Conservation (phyloP, 805 yeast genomes). For the Monosporozyma siamensis region DNA sequence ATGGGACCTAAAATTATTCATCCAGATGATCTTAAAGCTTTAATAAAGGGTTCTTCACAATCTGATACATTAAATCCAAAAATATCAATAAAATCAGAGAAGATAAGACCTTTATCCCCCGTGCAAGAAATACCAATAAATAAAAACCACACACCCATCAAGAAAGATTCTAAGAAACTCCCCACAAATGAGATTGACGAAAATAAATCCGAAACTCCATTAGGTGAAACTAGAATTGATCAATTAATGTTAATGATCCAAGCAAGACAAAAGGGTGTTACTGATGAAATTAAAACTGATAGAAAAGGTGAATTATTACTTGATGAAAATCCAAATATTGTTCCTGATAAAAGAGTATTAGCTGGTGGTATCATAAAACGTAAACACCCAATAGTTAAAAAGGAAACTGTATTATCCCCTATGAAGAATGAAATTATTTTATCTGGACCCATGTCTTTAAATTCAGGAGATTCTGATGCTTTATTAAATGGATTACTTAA, state of each 20-base stretch:
- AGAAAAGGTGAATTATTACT: conserved; percentile 57
- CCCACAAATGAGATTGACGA: conserved; percentile 45
- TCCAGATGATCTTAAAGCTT: neutral
- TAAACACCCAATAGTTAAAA: conserved; percentile 68
- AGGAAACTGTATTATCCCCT: conserved; percentile 26
- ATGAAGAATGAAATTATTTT: neutral
- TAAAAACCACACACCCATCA: too few relatives aligned
- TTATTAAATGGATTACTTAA: neutral
- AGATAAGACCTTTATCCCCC: conserved; percentile 10
- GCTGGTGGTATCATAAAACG: conserved; percentile 68
- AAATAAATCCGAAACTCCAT: too few relatives aligned
- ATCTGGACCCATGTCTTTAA: neutral
- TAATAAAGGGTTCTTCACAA: too few relatives aligned
- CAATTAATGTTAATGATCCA: conserved; percentile 85
- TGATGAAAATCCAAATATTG: conserved; percentile 40
- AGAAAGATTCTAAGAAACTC: neutral
- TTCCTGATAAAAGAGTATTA: conserved; percentile 53
- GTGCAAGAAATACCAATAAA: conserved; percentile 47
- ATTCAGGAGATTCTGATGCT: neutral
- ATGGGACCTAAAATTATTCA: neutral
- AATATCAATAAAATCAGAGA: too few relatives aligned
- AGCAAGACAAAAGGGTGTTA: conserved; percentile 71
- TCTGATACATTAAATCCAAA: too few relatives aligned
- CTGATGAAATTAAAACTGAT: conserved; percentile 53
- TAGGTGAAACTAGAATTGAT: conserved; percentile 87